Evolutionary conservation across 257 asterid species (phyloP), one percentile per base, ranked within the genome.

Genomic region (Orobanche coerulescens): DNA sequence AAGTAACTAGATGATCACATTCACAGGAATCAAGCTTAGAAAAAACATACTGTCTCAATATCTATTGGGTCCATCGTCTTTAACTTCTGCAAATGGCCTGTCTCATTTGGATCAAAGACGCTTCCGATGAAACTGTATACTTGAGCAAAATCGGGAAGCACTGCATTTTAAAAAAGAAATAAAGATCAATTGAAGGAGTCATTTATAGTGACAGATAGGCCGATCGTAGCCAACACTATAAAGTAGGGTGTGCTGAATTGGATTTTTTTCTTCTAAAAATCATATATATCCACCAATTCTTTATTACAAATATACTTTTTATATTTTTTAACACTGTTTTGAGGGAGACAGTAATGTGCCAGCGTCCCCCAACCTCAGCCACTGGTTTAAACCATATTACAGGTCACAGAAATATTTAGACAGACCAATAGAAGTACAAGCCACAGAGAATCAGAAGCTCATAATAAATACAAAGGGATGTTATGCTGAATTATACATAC

Each of bases 111-210:
- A 74, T 92, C 98, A 70, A 92, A 88, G 65, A 92, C 79, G 36
- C 95, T 85, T 77, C 96, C 98, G 48, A 92, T 82, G 87, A 92
- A 92, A 64, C 78, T 46, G 86, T 92, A 92, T 13, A 92, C 98
- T 78, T 84, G 87, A 70, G 84, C 83, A 70, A 92, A 92, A 77
- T 92, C 96, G 3, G 98, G 98, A 72, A 92, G 79, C 68, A 85
- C 96, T 92, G 90, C 94, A 81, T 44, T n/a, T 31, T 65, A 42
- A 43, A 61, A 18, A 56, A 49, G 47, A 64, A 73, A 49, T 8
- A 28, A 60, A 16, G 49, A 49, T 42, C 55, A 58, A 69, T 69
- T 47, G 23, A 54, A 43, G 46, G 74, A 56, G 49, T 42, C 5
- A 37, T 26, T 24, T 25, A 31, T 25, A 42, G 18, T 42, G 62